These are phyloP conservation scores for Candida montana DNA, from an alignment of 805 yeast species.

Conservation along the genomic window DNA sequence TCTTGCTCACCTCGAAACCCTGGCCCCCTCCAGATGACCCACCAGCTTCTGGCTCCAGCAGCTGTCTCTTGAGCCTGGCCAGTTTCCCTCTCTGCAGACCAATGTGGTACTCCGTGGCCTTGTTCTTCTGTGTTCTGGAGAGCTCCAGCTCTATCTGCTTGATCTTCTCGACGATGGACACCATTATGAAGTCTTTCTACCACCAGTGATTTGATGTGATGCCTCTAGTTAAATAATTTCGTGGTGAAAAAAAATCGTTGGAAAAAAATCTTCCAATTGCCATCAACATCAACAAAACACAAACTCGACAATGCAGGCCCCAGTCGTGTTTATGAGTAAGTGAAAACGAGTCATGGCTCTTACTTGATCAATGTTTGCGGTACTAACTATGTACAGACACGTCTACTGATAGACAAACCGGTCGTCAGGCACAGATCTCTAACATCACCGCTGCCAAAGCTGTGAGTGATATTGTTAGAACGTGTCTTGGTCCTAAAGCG, in stretches of 20 bases:
- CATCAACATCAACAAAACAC: not conserved
- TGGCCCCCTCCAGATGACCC: constrained; percentile 62
- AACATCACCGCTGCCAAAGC: constrained; percentile 99
- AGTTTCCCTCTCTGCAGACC: constrained; percentile 92
- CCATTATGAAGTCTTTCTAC: constrained; percentile 9
- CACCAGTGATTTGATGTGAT: too few species aligned
- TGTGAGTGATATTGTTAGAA: constrained; percentile 94
- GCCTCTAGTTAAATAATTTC: not conserved
- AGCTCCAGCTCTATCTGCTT: constrained; percentile 81
- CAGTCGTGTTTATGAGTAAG: constrained; percentile 69
- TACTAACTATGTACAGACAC: constrained; percentile 41
- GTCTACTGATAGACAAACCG: constrained; percentile 86
- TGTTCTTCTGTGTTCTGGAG: constrained; percentile 92
- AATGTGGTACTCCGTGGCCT: constrained; percentile 95
- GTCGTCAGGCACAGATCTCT: constrained; percentile 94
- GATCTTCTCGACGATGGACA: constrained; percentile 53
- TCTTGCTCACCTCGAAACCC: constrained; percentile 91
- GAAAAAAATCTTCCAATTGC: not conserved
- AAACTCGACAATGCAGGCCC: constrained; percentile 59
- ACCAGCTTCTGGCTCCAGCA: constrained; percentile 80
- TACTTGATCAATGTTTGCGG: too few species aligned
- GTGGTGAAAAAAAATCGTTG: not conserved
- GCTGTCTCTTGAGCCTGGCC: constrained; percentile 86
- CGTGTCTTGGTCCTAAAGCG: constrained; percentile 98
- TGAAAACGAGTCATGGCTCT: not conserved